Evolutionary conservation across 2,329 filamentous ascomycete genomes (phyloP).

Genomic region (Alternaria viburni): DNA sequence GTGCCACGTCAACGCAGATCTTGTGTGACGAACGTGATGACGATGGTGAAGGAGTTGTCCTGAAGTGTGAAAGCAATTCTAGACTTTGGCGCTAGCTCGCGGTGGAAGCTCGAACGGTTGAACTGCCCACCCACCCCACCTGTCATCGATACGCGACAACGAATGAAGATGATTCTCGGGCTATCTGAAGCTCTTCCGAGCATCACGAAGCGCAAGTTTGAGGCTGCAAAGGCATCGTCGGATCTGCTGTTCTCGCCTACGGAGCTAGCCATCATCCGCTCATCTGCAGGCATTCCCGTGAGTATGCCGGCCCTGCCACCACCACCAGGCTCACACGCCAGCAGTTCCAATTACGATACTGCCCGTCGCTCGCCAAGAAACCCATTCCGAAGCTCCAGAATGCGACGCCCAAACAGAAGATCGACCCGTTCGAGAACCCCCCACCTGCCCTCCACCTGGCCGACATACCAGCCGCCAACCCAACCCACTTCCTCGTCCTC

Average conservation of each 20-base stretch:
- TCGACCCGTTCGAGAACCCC: constrained; percentile 71
- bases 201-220: constrained; percentile 48
- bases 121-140: neutral
- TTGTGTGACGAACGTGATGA: neutral
- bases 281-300: constrained; percentile 47
- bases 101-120: neutral
- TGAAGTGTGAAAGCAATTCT: constrained; percentile 8
- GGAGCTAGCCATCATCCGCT: constrained; percentile 48
- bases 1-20: neutral
- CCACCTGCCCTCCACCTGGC: constrained; percentile 61
- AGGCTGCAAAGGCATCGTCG: constrained; percentile 41
- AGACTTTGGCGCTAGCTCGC: constrained; percentile 4
- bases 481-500: constrained; percentile 68
- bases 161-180: constrained; percentile 37
- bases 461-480: constrained; percentile 50
- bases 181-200: constrained; percentile 44
- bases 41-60: neutral
- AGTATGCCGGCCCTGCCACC: constrained; percentile 19
- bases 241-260: constrained; percentile 50
- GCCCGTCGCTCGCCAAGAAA: constrained; percentile 71
- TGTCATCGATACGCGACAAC: neutral
- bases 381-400: constrained; percentile 56
- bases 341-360: constrained; percentile 78
- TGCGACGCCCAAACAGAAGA: constrained; percentile 30
- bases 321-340: constrained; percentile 16